These are phyloP conservation scores for Heliamphora pulchella DNA, from an alignment of 179 eudicot genomes.

Conservation along the genomic window DNA sequence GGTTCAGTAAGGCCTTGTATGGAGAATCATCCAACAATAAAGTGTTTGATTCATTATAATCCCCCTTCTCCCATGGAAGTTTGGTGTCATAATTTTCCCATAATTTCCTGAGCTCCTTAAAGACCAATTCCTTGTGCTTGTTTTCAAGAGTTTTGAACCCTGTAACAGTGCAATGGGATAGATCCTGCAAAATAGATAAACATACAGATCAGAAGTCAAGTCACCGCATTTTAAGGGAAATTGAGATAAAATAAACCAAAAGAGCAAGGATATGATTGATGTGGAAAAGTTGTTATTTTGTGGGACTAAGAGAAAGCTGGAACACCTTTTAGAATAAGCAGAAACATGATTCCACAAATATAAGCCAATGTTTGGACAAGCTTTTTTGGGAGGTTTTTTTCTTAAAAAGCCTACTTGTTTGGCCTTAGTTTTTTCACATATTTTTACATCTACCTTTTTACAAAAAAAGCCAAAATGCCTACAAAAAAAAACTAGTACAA, in stretches of 20 bases:
- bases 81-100: conserved; percentile 53
- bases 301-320: background rate
- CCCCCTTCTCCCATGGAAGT: conserved; percentile 66
- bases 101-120: conserved; percentile 66
- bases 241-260: background rate
- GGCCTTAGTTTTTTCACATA: too few relatives aligned
- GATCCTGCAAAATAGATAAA: conserved; percentile 47
- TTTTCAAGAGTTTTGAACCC: conserved; percentile 68
- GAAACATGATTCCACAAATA: background rate
- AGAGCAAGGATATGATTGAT: background rate
- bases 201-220: background rate
- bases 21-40: conserved; percentile 91
- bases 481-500: too few relatives aligned
- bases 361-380: background rate
- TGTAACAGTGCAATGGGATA: conserved; percentile 60
- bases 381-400: too few relatives aligned
- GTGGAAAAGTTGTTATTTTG: background rate
- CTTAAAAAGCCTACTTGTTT: too few relatives aligned
- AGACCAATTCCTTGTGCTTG: conserved; percentile 62
- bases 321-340: background rate
- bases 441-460: too few relatives aligned
- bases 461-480: too few relatives aligned
- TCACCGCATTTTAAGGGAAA: background rate
- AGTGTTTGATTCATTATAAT: conserved; percentile 68
- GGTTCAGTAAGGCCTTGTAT: conserved; percentile 85